Evolutionary conservation across 148 eudicot species (phyloP).

Genomic region (Chenopodium suecicum): DNA sequence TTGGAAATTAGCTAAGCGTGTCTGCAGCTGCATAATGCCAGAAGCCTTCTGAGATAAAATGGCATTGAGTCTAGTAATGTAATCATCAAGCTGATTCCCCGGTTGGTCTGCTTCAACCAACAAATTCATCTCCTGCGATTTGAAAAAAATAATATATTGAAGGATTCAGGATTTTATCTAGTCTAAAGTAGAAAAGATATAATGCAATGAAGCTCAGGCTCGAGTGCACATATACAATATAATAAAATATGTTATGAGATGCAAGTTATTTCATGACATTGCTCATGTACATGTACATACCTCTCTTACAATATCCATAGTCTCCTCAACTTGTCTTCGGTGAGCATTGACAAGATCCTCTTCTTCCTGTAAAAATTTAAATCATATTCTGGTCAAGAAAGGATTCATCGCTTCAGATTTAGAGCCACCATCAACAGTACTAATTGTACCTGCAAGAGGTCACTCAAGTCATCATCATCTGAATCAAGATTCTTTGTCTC

Average conservation of each 20-base stretch:
- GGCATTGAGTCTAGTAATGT: slow-evolving; percentile 68
- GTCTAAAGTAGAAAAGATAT: background rate
- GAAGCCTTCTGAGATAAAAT: slow-evolving; percentile 89
- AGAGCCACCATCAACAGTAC: background rate
- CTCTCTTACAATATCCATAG: slow-evolving; percentile 96
- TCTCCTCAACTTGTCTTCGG: slow-evolving; percentile 94
- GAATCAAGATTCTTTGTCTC: slow-evolving; percentile 47
- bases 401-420: background rate
- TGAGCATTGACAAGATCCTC: slow-evolving; percentile 98
- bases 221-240: background rate
- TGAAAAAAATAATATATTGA: no score
- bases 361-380: slow-evolving; percentile 63
- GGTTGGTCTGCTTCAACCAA: slow-evolving; percentile 93
- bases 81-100: slow-evolving; percentile 83
- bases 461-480: slow-evolving; percentile 74
- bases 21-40: slow-evolving; percentile 75
- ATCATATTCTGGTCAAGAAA: slow-evolving; percentile 4
- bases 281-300: slow-evolving; percentile 34
- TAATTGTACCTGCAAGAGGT: slow-evolving; percentile 66
- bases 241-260: background rate
- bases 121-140: slow-evolving; percentile 85
- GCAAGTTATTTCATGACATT: background rate
- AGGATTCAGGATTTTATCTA: background rate
- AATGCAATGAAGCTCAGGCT: background rate
- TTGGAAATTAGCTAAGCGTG: slow-evolving; percentile 80